Evolutionary conservation across 495 filamentous ascomycete species (phyloP).

Genomic region (Podospora conica): DNA sequence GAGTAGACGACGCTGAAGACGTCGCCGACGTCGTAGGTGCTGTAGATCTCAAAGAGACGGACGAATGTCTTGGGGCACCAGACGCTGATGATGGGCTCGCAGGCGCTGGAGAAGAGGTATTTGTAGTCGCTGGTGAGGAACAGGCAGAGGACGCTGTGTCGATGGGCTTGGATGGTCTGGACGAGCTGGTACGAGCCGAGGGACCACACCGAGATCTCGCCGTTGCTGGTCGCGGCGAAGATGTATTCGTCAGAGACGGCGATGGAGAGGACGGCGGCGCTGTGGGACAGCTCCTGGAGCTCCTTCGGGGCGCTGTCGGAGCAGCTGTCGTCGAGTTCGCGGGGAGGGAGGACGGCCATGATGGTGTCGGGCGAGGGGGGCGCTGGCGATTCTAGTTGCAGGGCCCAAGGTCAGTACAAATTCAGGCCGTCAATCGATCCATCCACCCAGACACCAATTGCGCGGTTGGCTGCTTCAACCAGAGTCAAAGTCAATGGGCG

Average conservation of each 20-base stretch:
- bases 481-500: not conserved
- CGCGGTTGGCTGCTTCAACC: not conserved
- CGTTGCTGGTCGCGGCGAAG: conserved; percentile 87
- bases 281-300: conserved; percentile 62
- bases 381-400: not conserved
- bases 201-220: conserved; percentile 87
- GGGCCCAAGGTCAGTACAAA: not conserved
- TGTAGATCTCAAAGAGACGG: conserved; percentile 81
- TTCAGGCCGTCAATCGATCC: not conserved
- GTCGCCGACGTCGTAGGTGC: conserved; percentile 90
- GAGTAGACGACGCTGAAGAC: conserved; percentile 92
- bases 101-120: conserved; percentile 86
- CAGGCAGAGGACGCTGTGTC: conserved; percentile 81
- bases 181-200: conserved; percentile 77
- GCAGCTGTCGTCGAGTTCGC: conserved; percentile 33
- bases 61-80: conserved; percentile 43
- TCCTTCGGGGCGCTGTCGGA: conserved; percentile 47
- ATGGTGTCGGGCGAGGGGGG: conserved; percentile 4
- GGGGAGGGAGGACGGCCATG: conserved; percentile 33
- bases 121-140: conserved; percentile 66
- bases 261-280: conserved; percentile 66
- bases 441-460: not conserved
- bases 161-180: conserved; percentile 73
- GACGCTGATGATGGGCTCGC: conserved; percentile 89
- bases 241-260: conserved; percentile 56